Percentiles rank a stretch among this genome's conserved stretches.
These are phyloP conservation scores for Globisporangium irregulare DNA, from an alignment of 352 stramenopile genomes.

Conservation along the genomic window DNA sequence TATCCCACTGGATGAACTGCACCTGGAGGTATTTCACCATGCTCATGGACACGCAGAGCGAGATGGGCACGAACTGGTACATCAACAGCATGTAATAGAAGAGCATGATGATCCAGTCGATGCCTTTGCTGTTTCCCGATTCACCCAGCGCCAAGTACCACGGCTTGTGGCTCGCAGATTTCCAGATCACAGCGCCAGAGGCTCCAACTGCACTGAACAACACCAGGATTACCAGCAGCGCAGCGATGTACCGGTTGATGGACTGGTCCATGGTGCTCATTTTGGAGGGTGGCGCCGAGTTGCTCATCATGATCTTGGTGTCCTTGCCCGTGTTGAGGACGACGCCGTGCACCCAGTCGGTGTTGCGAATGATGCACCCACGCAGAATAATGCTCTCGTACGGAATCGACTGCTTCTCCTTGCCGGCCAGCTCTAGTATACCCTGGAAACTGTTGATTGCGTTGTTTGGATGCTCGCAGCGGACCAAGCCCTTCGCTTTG, in stretches of 20 bases:
- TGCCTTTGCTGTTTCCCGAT: constrained; percentile 27
- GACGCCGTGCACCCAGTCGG: constrained; percentile 87
- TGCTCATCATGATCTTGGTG: constrained; percentile 93
- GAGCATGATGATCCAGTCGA: constrained; percentile 83
- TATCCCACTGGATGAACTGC: constrained; percentile 93
- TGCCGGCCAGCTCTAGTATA: constrained; percentile 60
- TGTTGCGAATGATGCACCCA: constrained; percentile 92
- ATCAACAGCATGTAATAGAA: constrained; percentile 95
- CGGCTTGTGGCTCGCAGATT: constrained; percentile 27
- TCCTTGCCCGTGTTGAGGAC: constrained; percentile 94
- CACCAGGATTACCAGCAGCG: constrained; percentile 62
- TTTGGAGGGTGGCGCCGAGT: constrained; percentile 75
- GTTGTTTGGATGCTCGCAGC: constrained; percentile 86
- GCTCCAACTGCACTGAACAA: constrained; percentile 60
- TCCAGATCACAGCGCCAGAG: constrained; percentile 62
- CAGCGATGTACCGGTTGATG: constrained; percentile 78
- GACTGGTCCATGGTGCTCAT: constrained; percentile 85
- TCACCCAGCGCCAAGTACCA: constrained; percentile 60
- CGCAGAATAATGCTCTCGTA: constrained; percentile 89
- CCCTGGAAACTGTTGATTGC: constrained; percentile 91
- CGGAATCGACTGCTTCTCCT: constrained; percentile 57
- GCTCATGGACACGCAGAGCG: constrained; percentile 96
- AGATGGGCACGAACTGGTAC: constrained; percentile 97
- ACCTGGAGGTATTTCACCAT: constrained; percentile 95
- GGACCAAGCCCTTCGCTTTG: constrained; percentile 54